Percentiles rank a stretch among this genome's conserved stretches.
Conservation (phyloP, 1,284 basidiomycete genomes). For the Marasmius sp. region DNA sequence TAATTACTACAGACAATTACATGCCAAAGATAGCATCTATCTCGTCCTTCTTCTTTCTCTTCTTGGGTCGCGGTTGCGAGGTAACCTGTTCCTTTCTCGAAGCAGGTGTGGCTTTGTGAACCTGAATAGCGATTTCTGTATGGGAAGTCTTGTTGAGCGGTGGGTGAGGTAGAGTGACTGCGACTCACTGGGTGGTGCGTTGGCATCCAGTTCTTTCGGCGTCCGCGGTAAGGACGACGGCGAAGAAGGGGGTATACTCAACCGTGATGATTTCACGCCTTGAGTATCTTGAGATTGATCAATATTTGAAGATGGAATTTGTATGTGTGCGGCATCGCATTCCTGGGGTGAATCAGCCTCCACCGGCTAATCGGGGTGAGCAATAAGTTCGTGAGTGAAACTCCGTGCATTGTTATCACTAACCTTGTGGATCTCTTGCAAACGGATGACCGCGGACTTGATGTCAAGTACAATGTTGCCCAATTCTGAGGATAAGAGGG, state of each 20-base stretch:
- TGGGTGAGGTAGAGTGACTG: too few relatives aligned
- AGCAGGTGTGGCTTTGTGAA: slow-evolving; percentile 7
- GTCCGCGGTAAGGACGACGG: too few relatives aligned
- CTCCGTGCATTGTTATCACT: background rate
- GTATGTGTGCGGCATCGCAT: too few relatives aligned
- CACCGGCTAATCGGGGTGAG: background rate
- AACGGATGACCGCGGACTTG: slow-evolving; percentile 1
- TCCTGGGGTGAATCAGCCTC: background rate
- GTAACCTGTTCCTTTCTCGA: slow-evolving; percentile 11
- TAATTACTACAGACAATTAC: background rate
- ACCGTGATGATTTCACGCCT: too few relatives aligned
- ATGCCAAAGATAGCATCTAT: slow-evolving; percentile 68
- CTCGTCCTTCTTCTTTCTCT: slow-evolving; percentile 48
- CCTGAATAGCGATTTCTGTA: background rate
- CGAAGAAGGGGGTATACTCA: too few relatives aligned
- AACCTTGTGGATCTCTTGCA: slow-evolving; percentile 7
- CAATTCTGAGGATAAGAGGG: slow-evolving; percentile 46
- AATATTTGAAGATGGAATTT: too few relatives aligned
- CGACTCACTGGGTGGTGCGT: too few relatives aligned
- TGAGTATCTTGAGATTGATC: too few relatives aligned
- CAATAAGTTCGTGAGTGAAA: background rate
- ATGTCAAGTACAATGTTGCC: slow-evolving; percentile 31
- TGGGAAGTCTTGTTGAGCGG: too few relatives aligned
- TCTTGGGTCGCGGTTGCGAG: slow-evolving; percentile 9
- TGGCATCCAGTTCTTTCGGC: too few relatives aligned